Evolutionary conservation across 371 early-diverging fungal species (phyloP), one percentile per base, ranked within the genome.

Genomic region (Syncephalastrum monosporum): DNA sequence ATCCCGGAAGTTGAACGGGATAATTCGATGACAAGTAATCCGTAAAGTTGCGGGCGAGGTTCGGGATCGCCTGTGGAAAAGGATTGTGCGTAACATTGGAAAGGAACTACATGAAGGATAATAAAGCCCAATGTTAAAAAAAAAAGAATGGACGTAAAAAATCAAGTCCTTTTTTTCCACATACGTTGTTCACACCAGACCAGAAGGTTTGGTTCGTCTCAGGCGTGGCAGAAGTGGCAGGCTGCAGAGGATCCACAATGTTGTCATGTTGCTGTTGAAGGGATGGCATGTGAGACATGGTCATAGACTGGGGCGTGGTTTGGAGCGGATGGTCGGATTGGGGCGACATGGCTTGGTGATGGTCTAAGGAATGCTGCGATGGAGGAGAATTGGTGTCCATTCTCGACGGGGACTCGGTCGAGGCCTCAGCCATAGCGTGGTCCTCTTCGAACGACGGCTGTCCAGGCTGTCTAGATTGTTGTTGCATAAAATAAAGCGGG

Each of bases 71-170:
- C 54, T 76, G 79, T 24, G 74, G 74, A 47, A 79, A 64, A 44
- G 73, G 76, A 51, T 74, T 79, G 50, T 72, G 73, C 23, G 79
- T 60, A 2, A 78, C 79, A 64, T 78, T 78, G 15, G 79, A 68
- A 46, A 78, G 63, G 49, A 78, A 78, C 79, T 78, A 57, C 21
- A 33, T 33, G 8, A 17, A 42, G 19, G 4, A 23, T 3, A 16
- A 50, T 6, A 53, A 33, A 16, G 38, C n/a, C 42, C 15, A 24
- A 19, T 57, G 41, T 38, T n/a, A n/a, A n/a, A n/a, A n/a, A 45
- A 10, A 61, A 38, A 17, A 13, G 16, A 41, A n/a, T 7, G 13
- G 13, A 49, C 33, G n/a, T n/a, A n/a, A n/a, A n/a, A 56, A 56
- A 45, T 23, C 8, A 25, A 46, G 8, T 8, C 16, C 6, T 44